These are phyloP conservation scores for Podospora pseudopauciseta DNA, from an alignment of 495 filamentous ascomycete species.

Conservation along the genomic window DNA sequence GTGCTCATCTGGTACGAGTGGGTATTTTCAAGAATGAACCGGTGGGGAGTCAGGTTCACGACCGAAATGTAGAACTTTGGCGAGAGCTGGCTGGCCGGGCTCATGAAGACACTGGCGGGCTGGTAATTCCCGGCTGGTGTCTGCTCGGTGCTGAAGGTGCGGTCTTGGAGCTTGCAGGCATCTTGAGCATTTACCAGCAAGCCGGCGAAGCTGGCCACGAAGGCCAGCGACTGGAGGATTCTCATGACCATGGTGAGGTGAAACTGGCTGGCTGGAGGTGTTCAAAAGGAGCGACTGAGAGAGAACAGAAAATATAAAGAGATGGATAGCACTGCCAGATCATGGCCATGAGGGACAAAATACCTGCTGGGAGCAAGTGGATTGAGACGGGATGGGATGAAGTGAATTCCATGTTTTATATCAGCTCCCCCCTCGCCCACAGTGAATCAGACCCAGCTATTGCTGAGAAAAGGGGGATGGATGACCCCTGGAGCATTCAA, in stretches of 20 bases:
- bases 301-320: neutral
- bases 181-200: conserved; percentile 13
- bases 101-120: conserved; percentile 17
- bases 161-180: conserved; percentile 16
- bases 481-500: neutral
- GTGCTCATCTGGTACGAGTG: conserved; percentile 34
- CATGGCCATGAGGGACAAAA: neutral
- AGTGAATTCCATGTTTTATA: neutral
- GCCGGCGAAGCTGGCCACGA: conserved; percentile 15
- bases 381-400: neutral
- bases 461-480: neutral
- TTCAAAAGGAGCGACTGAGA: neutral
- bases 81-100: conserved; percentile 1
- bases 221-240: conserved; percentile 7
- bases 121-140: conserved; percentile 19
- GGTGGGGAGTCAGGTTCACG: conserved; percentile 35
- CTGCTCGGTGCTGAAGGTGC: conserved; percentile 23
- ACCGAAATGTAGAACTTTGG: conserved; percentile 29
- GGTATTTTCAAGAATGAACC: conserved; percentile 25
- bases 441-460: no score
- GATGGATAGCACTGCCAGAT: neutral
- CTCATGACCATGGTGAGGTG: conserved; percentile 10
- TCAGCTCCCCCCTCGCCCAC: neutral
- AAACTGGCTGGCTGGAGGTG: neutral
- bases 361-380: neutral